These are phyloP conservation scores for Gaertneriomyces semiglobifer DNA, from an alignment of 192 early-diverging fungal genomes.

Conservation along the genomic window DNA sequence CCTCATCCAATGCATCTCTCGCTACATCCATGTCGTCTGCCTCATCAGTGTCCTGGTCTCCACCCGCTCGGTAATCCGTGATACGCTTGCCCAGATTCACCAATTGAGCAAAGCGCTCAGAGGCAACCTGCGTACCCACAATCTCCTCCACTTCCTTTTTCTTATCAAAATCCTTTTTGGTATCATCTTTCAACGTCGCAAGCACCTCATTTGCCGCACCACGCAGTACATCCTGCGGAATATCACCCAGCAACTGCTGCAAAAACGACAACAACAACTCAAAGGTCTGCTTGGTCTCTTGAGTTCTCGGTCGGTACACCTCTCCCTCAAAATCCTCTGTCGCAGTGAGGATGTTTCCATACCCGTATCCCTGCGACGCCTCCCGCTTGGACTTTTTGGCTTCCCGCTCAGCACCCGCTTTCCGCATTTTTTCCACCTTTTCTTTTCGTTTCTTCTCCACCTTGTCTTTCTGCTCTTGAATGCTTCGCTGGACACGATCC, in stretches of 20 bases:
- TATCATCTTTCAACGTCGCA: slow-evolving; percentile 77
- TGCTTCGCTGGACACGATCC: slow-evolving; percentile 64
- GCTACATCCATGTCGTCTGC: slow-evolving; percentile 56
- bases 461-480: slow-evolving; percentile 64
- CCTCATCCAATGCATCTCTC: slow-evolving; percentile 65
- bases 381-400: slow-evolving; percentile 44
- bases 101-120: slow-evolving; percentile 81
- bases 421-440: slow-evolving; percentile 53
- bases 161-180: slow-evolving; percentile 83
- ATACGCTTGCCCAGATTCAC: slow-evolving; percentile 92
- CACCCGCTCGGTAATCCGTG: slow-evolving; percentile 76
- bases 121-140: slow-evolving; percentile 60
- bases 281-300: slow-evolving; percentile 83
- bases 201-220: slow-evolving; percentile 86
- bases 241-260: slow-evolving; percentile 73
- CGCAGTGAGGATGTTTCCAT: slow-evolving; percentile 72
- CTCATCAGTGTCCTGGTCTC: slow-evolving; percentile 44
- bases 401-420: slow-evolving; percentile 31
- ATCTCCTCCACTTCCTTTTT: slow-evolving; percentile 78
- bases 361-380: slow-evolving; percentile 58
- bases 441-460: slow-evolving; percentile 52
- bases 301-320: slow-evolving; percentile 82
- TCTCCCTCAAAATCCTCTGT: slow-evolving; percentile 84
- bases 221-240: slow-evolving; percentile 84
- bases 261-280: slow-evolving; percentile 86